A percentile compares a stretch with the other conserved stretches of the same genome.
phyloP scores from a whole-genome alignment of 1,139 yeast genomes.

The Scheffersomyces cryptocercus region DNA sequence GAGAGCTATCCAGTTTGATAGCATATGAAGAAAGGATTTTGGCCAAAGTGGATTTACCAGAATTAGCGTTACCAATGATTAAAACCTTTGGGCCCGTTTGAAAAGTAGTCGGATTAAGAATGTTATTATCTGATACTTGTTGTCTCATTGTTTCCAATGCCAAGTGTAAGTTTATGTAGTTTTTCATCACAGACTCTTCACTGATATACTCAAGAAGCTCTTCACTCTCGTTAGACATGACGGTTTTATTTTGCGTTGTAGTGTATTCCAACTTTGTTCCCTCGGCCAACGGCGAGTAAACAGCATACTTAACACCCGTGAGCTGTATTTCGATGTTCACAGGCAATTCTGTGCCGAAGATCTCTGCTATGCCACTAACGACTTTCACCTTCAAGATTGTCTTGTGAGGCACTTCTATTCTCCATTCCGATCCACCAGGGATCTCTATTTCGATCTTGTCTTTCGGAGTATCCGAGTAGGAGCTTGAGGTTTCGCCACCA shows the following conservation, averaged over 20 bases:
- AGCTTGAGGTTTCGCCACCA: constrained; percentile 4
- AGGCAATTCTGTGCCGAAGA: constrained; percentile 91
- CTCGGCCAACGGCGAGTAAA: constrained; percentile 60
- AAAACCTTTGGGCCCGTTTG: constrained; percentile 64
- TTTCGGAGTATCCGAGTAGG: constrained; percentile 10
- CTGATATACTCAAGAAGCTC: constrained; percentile 60
- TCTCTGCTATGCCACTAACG: constrained; percentile 74
- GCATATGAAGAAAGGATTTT: constrained; percentile 78
- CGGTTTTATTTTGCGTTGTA: constrained; percentile 51
- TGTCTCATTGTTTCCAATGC: constrained; percentile 67
- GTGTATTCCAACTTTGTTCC: constrained; percentile 55
- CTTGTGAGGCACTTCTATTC: constrained; percentile 71
- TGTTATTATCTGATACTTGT: constrained; percentile 27
- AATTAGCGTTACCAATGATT: constrained; percentile 67
- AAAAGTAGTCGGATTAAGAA: constrained; percentile 12
- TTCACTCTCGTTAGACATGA: constrained; percentile 33
- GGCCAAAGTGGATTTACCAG: constrained; percentile 79
- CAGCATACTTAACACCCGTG: constrained; percentile 58
- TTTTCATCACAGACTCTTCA: constrained; percentile 68
- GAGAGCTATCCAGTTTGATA: constrained; percentile 62
- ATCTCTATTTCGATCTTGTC: constrained; percentile 23
- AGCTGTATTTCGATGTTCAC: constrained; percentile 63
- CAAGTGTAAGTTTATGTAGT: constrained; percentile 70
- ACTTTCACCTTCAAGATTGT: constrained; percentile 58
- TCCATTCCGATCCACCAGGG: constrained; percentile 71